Base-by-base conservation (phyloP, 768 basidiomycete species). In the Macrolepiota fuliginosa region DNA sequence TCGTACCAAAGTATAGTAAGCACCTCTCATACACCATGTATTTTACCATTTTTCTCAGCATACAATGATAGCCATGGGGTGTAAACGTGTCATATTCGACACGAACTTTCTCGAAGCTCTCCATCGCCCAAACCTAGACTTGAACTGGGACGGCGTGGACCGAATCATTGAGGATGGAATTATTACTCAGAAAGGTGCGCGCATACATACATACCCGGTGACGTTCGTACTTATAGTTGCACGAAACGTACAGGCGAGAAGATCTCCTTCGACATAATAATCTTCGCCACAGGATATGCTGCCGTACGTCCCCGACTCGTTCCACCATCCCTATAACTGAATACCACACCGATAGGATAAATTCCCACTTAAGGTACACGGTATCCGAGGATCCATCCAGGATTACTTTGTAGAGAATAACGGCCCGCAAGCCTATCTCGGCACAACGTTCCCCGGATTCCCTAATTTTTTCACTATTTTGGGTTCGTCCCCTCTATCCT, bases 41-140 rank as follows among this genome's bases (percentile, higher is more conserved):
- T 27, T 29, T 52, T n/a, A 29, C 37, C 27, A 5, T 12, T n/a
- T 56, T n/a, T 53, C 11, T 57, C 15, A 46, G n/a, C n/a, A 15
- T 51, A n/a, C 15, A 25, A n/a, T 45, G n/a, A 5, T 55, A 84
- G 82, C 74, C 27, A 68, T 78, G 40, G 84, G 85, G 1, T 86
- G 84, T 65, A 84, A 82, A 68, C 81, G 86, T 17, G 66, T 84
- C 11, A 72, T 86, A 5, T 72, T 80, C 58, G 81, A 87, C 65
- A 73, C 79, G 0, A 73, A 74, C 17, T 86, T 79, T 65, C 74
- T 86, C 35, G 61, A 71, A 24, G 66, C 76, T 11, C 70, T 86
- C 29, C 74, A 81, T 61, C 75, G 72, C 6, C 71, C 77, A 4
- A 85, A 87, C 68, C 72, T 86, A 9, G 63, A 73, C 1, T 67